Conservation (phyloP, 805 yeast genomes). For the Candida michaelii region DNA sequence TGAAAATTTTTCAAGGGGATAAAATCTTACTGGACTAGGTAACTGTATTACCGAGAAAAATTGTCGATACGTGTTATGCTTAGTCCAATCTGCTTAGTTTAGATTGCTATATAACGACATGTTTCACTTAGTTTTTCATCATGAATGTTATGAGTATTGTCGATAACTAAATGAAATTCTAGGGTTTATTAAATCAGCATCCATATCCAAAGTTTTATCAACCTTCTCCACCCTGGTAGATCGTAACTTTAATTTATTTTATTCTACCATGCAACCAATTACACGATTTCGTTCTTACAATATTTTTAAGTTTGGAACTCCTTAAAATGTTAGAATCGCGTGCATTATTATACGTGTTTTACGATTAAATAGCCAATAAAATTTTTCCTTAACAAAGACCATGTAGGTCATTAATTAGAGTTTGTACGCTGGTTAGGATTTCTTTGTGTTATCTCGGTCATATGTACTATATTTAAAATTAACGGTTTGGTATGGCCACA, state of each 20-base stretch:
- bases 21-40: conserved; percentile 3
- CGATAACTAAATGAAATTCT: no score
- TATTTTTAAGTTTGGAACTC: background rate
- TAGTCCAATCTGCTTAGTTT: background rate
- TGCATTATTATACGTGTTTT: background rate
- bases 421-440: background rate
- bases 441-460: background rate
- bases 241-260: no score
- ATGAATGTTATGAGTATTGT: no score
- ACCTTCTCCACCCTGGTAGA: no score
- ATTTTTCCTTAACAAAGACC: background rate
- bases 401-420: background rate
- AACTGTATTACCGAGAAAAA: conserved; percentile 1
- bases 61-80: background rate
- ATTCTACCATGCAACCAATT: background rate
- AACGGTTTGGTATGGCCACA: no score
- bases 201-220: no score
- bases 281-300: background rate
- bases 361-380: background rate
- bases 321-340: background rate
- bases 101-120: background rate
- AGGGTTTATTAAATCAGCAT: no score
- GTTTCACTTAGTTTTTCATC: background rate
- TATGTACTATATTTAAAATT: background rate
- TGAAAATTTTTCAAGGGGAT: background rate